phyloP scores from a whole-genome alignment of 805 yeast genomes.

The Millerozyma acaciae region DNA sequence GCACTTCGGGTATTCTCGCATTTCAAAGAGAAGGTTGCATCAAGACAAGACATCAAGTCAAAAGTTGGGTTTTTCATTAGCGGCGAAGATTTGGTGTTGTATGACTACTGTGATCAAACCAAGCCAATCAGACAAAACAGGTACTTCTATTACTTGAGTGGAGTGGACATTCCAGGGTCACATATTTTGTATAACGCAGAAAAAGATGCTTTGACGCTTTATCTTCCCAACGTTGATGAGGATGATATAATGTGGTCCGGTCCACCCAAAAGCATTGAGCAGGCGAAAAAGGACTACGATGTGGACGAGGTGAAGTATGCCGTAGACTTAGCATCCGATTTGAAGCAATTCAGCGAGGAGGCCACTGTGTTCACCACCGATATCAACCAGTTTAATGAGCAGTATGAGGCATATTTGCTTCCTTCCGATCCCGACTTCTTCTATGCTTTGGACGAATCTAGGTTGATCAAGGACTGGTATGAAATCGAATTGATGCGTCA shows the following conservation, averaged over 20 bases:
- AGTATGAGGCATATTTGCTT: conserved; percentile 33
- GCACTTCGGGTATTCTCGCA: conserved; percentile 50
- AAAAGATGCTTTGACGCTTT: conserved; percentile 59
- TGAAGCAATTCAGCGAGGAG: conserved; percentile 23
- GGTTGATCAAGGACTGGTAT: conserved; percentile 78
- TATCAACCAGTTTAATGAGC: conserved; percentile 41
- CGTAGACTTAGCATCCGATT: conserved; percentile 40
- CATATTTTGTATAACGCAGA: conserved; percentile 56
- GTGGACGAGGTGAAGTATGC: conserved; percentile 77
- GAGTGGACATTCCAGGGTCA: conserved; percentile 77
- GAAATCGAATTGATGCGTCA: conserved; percentile 74
- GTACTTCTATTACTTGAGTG: conserved; percentile 83
- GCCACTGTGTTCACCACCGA: conserved; percentile 51
- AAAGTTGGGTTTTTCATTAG: conserved; percentile 48
- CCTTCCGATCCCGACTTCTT: conserved; percentile 46
- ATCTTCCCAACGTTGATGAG: conserved; percentile 75
- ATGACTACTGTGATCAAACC: conserved; percentile 76
- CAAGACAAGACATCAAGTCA: conserved; percentile 20
- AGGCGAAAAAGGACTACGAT: conserved; percentile 64
- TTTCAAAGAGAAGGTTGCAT: conserved; percentile 17
- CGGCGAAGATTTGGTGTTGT: conserved; percentile 55
- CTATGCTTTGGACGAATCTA: conserved; percentile 81
- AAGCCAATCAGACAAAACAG: conserved; percentile 84
- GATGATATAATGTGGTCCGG: conserved; percentile 99
- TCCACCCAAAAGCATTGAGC: conserved; percentile 63